Evolutionary conservation across 2,329 filamentous ascomycete species (phyloP), one percentile per base, ranked within the genome.

Genomic region (Sclerotinia glacialis): DNA sequence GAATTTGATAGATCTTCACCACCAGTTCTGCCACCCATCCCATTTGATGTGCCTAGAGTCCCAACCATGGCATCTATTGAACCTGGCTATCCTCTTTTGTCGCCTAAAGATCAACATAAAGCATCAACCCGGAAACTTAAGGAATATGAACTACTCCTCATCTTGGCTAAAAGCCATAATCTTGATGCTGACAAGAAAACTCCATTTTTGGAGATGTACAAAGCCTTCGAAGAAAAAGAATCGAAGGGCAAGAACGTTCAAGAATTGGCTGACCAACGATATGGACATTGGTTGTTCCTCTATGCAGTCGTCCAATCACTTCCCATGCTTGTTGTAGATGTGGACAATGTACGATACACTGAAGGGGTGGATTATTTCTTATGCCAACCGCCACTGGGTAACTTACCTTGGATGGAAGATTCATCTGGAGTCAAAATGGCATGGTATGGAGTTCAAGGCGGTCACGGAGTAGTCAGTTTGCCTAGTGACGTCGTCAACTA

Each of bases 1-100:
- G 94, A 98, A 78, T 97, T 93, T 74, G 95, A 99, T 76, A 87
- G 90, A 68, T 94, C 91, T 11, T 91, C 89, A 18, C 92, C 94
- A 1, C 95, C 95, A 0, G 93, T 98, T 0, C 86, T 94, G 67
- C 95, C 95, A 0, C 92, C 94, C 0, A 87, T 98, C 65, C 94
- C 95, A 0, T 98, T 94, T 74, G 94, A 98, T 75, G 82, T 92
- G 5, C 94, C 95, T 3, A 85, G 88, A 70, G 78, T 96, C 31
- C 94, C 94, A 0, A 85, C 83, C 0, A 83, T 96, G 72, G 82
- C 83, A 42, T 81, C 86, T 1, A 83, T 92, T 23, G 83, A 89
- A 66, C 83, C 86, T 50, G 89, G 87, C 53, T 90, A 49, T 86
- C 75, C 79, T 84, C 68, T 83, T 83, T 1, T 92, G 42, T 84